These are phyloP conservation scores for Neolentinus lepideus DNA, from an alignment of 1,284 basidiomycete species.

Conservation along the genomic window DNA sequence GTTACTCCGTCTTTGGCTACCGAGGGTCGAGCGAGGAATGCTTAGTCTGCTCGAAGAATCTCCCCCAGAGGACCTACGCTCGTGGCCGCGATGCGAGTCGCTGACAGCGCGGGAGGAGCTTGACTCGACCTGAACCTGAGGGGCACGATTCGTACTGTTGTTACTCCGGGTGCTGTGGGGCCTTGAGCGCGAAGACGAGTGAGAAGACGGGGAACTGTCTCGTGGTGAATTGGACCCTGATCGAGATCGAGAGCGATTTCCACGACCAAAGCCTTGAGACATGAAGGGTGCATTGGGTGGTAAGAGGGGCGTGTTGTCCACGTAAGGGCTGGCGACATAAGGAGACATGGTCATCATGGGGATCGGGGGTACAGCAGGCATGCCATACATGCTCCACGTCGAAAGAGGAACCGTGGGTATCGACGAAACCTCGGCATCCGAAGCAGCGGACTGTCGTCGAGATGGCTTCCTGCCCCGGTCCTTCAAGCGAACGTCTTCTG, in stretches of 20 bases:
- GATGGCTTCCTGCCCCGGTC: slow-evolving; percentile 17
- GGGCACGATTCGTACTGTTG: not conserved
- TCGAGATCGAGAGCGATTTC: slow-evolving; percentile 1
- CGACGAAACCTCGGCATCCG: slow-evolving; percentile 8
- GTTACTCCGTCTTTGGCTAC: not conserved
- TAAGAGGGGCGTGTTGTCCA: slow-evolving; percentile 53
- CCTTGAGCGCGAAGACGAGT: not conserved
- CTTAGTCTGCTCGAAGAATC: not conserved
- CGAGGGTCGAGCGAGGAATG: not conserved
- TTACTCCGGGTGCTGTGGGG: not conserved
- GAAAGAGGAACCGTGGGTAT: not conserved
- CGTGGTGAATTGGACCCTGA: not conserved
- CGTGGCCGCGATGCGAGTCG: not conserved
- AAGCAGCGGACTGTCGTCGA: slow-evolving; percentile 7
- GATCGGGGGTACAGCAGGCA: slow-evolving; percentile 24
- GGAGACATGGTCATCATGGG: slow-evolving; percentile 22
- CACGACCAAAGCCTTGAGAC: slow-evolving; percentile 41
- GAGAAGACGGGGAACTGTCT: not conserved
- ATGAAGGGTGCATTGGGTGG: slow-evolving; percentile 74
- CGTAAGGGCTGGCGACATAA: slow-evolving; percentile 23
- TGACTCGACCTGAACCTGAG: not conserved
- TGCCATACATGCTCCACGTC: slow-evolving; percentile 16
- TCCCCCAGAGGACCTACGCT: not conserved
- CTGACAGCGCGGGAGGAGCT: not conserved
- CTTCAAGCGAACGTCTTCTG: slow-evolving; percentile 44